phyloP scores from a whole-genome alignment of 768 basidiomycete genomes.

The Lentinula sp. region DNA sequence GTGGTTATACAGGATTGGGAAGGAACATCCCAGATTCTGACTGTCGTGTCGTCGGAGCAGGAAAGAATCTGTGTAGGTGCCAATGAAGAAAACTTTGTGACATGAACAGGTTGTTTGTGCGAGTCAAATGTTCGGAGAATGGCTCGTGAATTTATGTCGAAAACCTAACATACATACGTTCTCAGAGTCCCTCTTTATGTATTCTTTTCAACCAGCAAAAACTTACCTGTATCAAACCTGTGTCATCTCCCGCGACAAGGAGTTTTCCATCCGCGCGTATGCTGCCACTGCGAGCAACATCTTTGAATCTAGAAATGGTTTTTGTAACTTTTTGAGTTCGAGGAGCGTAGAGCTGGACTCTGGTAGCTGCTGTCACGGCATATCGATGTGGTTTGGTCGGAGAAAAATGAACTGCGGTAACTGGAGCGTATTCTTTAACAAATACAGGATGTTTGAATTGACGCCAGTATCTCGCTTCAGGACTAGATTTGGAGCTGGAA shows the following conservation, averaged over 20 bases:
- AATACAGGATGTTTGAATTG: slow-evolving; percentile 89
- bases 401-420: slow-evolving; percentile 92
- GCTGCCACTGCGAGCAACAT: slow-evolving; percentile 83
- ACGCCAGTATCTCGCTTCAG: slow-evolving; percentile 83
- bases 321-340: slow-evolving; percentile 95
- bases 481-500: slow-evolving; percentile 50
- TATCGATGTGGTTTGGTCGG: slow-evolving; percentile 85
- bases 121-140: slow-evolving; percentile 88
- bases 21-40: slow-evolving; percentile 92
- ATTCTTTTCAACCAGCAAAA: neutral
- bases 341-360: slow-evolving; percentile 93
- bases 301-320: slow-evolving; percentile 95
- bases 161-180: slow-evolving; percentile 46
- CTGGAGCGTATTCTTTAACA: slow-evolving; percentile 93
- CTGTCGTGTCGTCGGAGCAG: slow-evolving; percentile 94
- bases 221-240: slow-evolving; percentile 75
- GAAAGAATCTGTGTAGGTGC: slow-evolving; percentile 83
- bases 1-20: slow-evolving; percentile 75
- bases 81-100: slow-evolving; percentile 83
- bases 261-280: slow-evolving; percentile 94
- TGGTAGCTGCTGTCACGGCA: slow-evolving; percentile 90
- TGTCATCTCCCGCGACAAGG: slow-evolving; percentile 92
- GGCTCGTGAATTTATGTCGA: slow-evolving; percentile 90
- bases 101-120: slow-evolving; percentile 95
- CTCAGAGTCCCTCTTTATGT: neutral